These are phyloP conservation scores for Claviceps pazoutovae DNA, from an alignment of 2,329 filamentous ascomycete genomes.

Conservation along the genomic window DNA sequence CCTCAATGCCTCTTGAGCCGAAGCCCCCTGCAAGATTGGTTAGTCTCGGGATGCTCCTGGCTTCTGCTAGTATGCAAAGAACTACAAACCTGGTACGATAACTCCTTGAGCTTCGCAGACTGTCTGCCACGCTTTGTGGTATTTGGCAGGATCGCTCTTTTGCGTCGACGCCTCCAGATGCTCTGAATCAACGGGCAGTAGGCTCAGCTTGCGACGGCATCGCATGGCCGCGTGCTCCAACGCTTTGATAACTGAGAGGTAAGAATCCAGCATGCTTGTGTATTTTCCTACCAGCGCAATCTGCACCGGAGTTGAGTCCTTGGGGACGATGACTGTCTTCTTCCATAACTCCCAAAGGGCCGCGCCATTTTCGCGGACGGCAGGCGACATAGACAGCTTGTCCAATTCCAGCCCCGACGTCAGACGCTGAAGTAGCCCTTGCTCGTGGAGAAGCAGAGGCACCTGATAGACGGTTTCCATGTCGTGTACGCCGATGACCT, in stretches of 20 bases:
- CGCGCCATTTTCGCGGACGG: slow-evolving; percentile 46
- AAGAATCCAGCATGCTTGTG: slow-evolving; percentile 69
- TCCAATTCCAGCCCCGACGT: slow-evolving; percentile 52
- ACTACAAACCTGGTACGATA: slow-evolving; percentile 14
- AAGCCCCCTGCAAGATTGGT: slow-evolving; percentile 46
- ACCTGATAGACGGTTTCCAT: slow-evolving; percentile 90
- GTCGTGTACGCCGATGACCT: slow-evolving; percentile 82
- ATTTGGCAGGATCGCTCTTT: slow-evolving; percentile 52
- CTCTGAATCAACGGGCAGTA: slow-evolving; percentile 75
- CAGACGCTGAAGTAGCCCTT: slow-evolving; percentile 59
- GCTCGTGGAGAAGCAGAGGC: slow-evolving; percentile 65
- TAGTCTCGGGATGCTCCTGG: background rate
- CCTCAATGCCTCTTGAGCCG: slow-evolving; percentile 67
- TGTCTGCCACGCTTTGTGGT: slow-evolving; percentile 58
- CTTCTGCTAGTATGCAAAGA: background rate
- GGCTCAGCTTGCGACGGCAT: slow-evolving; percentile 62
- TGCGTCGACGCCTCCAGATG: slow-evolving; percentile 59
- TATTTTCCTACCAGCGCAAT: slow-evolving; percentile 94
- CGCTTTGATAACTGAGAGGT: slow-evolving; percentile 71
- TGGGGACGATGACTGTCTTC: slow-evolving; percentile 34
- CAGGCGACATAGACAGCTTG: slow-evolving; percentile 34
- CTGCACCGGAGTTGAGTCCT: slow-evolving; percentile 52
- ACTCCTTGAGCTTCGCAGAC: slow-evolving; percentile 57
- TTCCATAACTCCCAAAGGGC: slow-evolving; percentile 72
- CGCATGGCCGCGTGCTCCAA: slow-evolving; percentile 87